A percentile compares a stretch with the other conserved stretches of the same genome.
Evolutionary conservation across 306 rosid genomes (phyloP).

Genomic region (Medicago lupulina): DNA sequence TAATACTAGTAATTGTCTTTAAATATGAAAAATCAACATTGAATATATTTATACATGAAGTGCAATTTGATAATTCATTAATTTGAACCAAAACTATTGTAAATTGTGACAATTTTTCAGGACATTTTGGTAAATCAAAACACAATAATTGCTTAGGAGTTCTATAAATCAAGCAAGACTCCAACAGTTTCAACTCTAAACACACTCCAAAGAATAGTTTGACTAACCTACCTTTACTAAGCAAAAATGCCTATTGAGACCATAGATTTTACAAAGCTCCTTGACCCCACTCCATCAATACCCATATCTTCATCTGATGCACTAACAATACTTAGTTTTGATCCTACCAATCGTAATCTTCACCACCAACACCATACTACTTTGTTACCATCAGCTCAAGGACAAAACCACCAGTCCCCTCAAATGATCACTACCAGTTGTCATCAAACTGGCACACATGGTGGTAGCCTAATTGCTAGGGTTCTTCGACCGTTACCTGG

Average conservation of each 20-base stretch:
- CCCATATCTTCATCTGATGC: neutral
- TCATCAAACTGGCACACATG: neutral
- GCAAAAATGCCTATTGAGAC: conserved; percentile 9
- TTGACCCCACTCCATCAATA: conserved; percentile 17
- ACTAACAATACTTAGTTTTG: neutral
- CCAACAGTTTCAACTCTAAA: neutral
- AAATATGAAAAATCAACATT: no score
- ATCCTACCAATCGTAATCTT: neutral
- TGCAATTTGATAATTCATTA: neutral
- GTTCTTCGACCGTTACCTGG: neutral
- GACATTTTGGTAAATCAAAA: conserved; percentile 9
- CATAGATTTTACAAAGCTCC: conserved; percentile 21
- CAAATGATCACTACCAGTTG: neutral
- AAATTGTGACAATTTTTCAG: neutral
- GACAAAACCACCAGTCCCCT: neutral
- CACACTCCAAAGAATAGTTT: neutral
- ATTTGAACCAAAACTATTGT: neutral
- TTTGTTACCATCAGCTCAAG: neutral
- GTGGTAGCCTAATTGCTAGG: neutral
- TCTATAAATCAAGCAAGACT: conserved; percentile 23
- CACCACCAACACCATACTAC: neutral
- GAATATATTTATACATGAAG: no score
- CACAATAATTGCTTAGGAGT: neutral
- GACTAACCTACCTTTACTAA: neutral
- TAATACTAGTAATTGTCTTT: no score